Percentiles rank a stretch among this genome's conserved stretches.
phyloP scores from a whole-genome alignment of 139 green algal species.

The Closterium sp. region DNA sequence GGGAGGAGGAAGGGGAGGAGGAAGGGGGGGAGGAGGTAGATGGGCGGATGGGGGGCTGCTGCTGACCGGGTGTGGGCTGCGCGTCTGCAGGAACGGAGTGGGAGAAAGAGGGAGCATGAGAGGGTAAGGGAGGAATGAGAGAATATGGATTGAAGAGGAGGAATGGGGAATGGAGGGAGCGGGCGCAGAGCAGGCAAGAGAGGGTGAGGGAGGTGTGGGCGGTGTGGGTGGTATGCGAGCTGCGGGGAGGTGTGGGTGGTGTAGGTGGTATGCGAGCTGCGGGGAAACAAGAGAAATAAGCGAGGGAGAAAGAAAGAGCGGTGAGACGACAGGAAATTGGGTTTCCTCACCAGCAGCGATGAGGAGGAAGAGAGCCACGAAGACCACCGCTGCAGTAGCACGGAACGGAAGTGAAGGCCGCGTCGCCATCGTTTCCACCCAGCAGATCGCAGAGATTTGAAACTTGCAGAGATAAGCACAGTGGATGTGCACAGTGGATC shows the following conservation, averaged over 20 bases:
- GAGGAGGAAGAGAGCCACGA: no score
- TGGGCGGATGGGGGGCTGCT: not conserved
- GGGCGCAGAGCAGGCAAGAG: no score
- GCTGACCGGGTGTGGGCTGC: not conserved
- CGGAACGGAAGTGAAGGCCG: not conserved
- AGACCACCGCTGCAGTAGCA: no score
- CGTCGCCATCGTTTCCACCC: not conserved
- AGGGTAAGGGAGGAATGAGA: not conserved
- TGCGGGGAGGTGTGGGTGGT: no score
- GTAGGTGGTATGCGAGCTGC: no score
- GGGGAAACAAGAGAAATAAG: no score
- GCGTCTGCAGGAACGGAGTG: not conserved
- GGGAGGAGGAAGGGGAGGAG: not conserved
- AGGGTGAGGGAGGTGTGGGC: no score
- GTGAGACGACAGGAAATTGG: not conserved
- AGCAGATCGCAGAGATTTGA: no score
- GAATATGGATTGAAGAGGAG: not conserved
- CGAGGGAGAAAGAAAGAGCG: not conserved
- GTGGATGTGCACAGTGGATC: no score
- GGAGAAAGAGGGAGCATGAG: no score
- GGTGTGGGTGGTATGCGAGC: no score
- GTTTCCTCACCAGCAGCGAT: not conserved
- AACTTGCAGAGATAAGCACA: no score
- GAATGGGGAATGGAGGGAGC: not conserved
- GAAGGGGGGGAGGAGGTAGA: not conserved